These are phyloP conservation scores for Citrullus mucosospermus DNA, from an alignment of 306 rosid genomes.

Conservation along the genomic window DNA sequence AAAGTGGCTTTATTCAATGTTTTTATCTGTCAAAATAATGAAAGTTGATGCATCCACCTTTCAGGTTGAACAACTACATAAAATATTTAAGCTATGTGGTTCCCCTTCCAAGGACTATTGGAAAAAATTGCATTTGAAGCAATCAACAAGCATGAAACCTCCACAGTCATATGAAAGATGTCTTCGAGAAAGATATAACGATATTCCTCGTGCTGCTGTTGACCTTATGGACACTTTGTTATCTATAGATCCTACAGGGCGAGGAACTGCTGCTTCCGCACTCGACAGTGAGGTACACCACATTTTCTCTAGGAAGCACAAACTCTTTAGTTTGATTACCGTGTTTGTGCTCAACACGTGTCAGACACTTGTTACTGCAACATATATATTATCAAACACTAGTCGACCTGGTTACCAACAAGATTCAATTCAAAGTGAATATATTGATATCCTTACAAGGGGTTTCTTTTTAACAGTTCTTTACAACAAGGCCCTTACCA, in stretches of 20 bases:
- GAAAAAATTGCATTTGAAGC: constrained; percentile 42
- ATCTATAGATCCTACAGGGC: constrained; percentile 54
- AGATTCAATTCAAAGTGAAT: background rate
- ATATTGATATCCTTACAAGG: background rate
- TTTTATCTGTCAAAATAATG: background rate
- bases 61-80: constrained; percentile 94
- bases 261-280: constrained; percentile 71
- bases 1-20: background rate
- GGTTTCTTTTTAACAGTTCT: constrained; percentile 37
- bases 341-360: too few species aligned
- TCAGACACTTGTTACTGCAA: too few species aligned
- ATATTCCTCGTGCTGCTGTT: constrained; percentile 43
- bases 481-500: constrained; percentile 55
- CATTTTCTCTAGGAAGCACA: background rate
- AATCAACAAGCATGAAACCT: constrained; percentile 56
- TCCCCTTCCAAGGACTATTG: constrained; percentile 86
- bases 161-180: constrained; percentile 62
- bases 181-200: constrained; percentile 56
- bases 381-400: too few species aligned
- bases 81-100: constrained; percentile 87
- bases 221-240: constrained; percentile 70
- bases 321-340: too few species aligned
- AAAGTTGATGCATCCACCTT: constrained; percentile 3
- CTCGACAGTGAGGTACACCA: constrained; percentile 52
- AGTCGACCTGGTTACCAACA: background rate